These are phyloP conservation scores for Alternaria gansuensis DNA, from an alignment of 2,329 filamentous ascomycete genomes.

Conservation along the genomic window DNA sequence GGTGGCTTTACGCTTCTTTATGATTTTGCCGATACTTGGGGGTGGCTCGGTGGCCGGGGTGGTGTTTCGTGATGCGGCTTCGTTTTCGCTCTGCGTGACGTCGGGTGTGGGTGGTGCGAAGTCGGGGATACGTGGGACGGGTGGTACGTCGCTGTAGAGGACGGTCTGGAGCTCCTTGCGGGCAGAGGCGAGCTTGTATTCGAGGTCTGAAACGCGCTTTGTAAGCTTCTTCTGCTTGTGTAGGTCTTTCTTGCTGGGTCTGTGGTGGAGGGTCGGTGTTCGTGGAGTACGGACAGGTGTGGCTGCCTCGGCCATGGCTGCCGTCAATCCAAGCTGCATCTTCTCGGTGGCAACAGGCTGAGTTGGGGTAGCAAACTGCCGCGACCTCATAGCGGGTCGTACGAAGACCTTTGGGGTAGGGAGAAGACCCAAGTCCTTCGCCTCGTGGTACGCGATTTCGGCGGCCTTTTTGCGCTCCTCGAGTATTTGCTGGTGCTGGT, in stretches of 20 bases:
- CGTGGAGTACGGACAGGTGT: constrained; percentile 26
- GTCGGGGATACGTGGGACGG: constrained; percentile 50
- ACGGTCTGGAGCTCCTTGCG: constrained; percentile 63
- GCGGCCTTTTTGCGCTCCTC: constrained; percentile 44
- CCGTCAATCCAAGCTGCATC: constrained; percentile 19
- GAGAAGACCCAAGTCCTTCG: constrained; percentile 47
- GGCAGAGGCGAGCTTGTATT: constrained; percentile 65
- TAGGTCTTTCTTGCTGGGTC: constrained; percentile 65
- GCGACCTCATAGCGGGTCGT: constrained; percentile 29
- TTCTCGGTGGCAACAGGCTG: constrained; percentile 9
- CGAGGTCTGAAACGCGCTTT: constrained; percentile 69
- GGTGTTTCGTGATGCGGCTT: constrained; percentile 33
- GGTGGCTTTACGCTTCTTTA: constrained; percentile 54
- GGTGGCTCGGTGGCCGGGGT: constrained; percentile 18
- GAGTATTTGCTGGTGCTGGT: constrained; percentile 24
- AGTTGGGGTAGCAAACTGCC: constrained; percentile 21
- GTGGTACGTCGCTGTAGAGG: constrained; percentile 55
- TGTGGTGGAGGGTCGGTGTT: constrained; percentile 54
- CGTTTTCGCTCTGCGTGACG: constrained; percentile 36
- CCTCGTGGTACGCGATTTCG: constrained; percentile 44
- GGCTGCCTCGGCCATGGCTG: constrained; percentile 20
- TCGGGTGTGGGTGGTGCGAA: constrained; percentile 42
- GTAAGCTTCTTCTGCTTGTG: constrained; percentile 65
- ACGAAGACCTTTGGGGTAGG: constrained; percentile 46
- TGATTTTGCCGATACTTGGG: constrained; percentile 32